phyloP scores from a whole-genome alignment of 306 rosid species.

The Hippophae rhamnoides region DNA sequence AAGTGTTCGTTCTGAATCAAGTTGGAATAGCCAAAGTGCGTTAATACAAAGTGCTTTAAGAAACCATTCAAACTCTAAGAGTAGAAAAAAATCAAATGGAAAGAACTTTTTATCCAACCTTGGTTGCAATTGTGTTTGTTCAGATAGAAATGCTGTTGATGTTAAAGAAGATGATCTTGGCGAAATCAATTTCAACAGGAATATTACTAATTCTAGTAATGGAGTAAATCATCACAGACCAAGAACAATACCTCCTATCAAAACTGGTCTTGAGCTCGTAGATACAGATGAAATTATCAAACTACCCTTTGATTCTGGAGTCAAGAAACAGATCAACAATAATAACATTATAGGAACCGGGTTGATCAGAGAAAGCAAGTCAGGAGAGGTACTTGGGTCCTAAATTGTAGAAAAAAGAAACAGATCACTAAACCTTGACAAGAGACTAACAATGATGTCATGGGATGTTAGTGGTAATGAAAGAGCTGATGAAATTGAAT shows the following conservation, averaged over 20 bases:
- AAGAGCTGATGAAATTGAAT: conserved; percentile 22
- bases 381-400: no score
- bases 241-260: not conserved
- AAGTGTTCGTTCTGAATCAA: conserved; percentile 61
- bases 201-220: not conserved
- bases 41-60: conserved; percentile 27
- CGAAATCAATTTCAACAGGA: conserved; percentile 48
- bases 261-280: conserved; percentile 18
- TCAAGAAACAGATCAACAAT: conserved; percentile 11
- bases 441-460: conserved; percentile 31
- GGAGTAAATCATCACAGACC: no score
- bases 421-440: conserved; percentile 56
- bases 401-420: conserved; percentile 15
- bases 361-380: not conserved
- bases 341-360: conserved; percentile 24
- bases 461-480: conserved; percentile 23
- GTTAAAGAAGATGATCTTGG: conserved; percentile 28
- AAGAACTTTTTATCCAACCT: conserved; percentile 40
- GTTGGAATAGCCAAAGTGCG: conserved; percentile 72
- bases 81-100: conserved; percentile 3
- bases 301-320: conserved; percentile 16
- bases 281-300: conserved; percentile 23
- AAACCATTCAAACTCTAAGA: conserved; percentile 18
- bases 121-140: conserved; percentile 66
- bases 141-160: conserved; percentile 58